phyloP scores from a whole-genome alignment of 352 stramenopile genomes.

The Pelagophyceae sp. region DNA sequence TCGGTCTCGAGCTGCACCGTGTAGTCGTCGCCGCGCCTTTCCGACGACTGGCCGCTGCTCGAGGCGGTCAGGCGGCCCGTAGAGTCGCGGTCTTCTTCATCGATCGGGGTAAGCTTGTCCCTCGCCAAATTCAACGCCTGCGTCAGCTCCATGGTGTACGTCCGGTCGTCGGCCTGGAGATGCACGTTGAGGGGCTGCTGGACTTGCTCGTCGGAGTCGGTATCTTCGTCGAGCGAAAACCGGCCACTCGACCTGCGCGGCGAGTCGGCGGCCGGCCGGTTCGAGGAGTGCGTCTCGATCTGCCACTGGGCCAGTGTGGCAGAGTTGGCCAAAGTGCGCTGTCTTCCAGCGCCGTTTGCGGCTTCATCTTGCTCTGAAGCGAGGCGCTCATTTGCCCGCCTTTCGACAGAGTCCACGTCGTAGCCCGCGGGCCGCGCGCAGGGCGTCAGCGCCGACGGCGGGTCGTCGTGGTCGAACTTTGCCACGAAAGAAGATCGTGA shows the following conservation, averaged over 20 bases:
- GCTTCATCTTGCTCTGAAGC: too few species aligned
- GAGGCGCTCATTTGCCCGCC: background rate
- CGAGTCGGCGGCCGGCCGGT: background rate
- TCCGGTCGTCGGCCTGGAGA: background rate
- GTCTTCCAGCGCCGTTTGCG: too few species aligned
- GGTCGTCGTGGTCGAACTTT: background rate
- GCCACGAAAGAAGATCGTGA: background rate
- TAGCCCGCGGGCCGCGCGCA: background rate
- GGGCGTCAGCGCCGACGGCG: constrained; percentile 1
- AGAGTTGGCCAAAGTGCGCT: background rate
- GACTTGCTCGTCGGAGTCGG: background rate
- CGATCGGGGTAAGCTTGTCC: background rate
- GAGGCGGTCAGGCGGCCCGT: background rate
- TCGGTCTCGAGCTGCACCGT: background rate
- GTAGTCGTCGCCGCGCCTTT: background rate
- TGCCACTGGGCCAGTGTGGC: background rate
- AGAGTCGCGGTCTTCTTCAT: background rate
- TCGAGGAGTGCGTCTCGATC: background rate
- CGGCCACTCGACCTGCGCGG: background rate
- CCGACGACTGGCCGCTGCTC: too few species aligned
- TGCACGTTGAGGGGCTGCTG: background rate
- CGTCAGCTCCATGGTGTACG: constrained; percentile 10
- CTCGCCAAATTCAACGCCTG: background rate
- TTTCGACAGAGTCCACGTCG: background rate
- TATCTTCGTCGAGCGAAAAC: background rate